Base-by-base conservation (phyloP, 164 flowering plant species). In the Tetracentron sinense region DNA sequence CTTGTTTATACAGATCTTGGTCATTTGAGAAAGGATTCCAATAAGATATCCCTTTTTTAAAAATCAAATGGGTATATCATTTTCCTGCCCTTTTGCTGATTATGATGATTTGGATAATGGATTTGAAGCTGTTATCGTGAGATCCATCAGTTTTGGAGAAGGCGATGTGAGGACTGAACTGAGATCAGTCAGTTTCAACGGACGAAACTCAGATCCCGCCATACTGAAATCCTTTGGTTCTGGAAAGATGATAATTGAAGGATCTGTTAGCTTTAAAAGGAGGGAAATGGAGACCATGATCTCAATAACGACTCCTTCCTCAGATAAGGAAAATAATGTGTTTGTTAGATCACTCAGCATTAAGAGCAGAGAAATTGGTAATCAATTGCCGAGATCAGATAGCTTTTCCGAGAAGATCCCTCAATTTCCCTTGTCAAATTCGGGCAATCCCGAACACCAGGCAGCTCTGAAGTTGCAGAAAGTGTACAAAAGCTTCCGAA, bases 181-280 rank as follows among this genome's bases (percentile, higher is more conserved):
- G 15, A 63, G 83, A 64, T 87, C 95, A 4, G 60, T 84, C 49
- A 83, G 87, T 63, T 83, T 84, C 72, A 78, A 82, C 5, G 70
- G 74, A 23, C 69, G 55, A 49, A 79, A 79, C 59, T 63, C 74
- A 1, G 84, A 83, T 38, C 73, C 85, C 4, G 70, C 74, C 5
- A 78, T 86, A n/a, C 30, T 77, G 74, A 83, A 75, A 72, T 78
- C 88, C 8, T 3, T 68, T 30, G 78, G 79, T 22, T 74, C 81
- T 33, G 79, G 78, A 61, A 76, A 70, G 61, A 77, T 75, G 75
- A 56, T 61, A 11, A 17, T 61, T 4, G 65, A 61, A 51, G 65
- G 65, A 26, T 61, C 65, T 49, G 10, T 61, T 30, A 61, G 65
- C 56, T 61, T 61, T 23, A 61, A 61, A 8, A 54, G 21, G 29